Evolutionary conservation across 2,329 filamentous ascomycete species (phyloP), one percentile per base, ranked within the genome.

Genomic region (Fusarium phyllophilum): DNA sequence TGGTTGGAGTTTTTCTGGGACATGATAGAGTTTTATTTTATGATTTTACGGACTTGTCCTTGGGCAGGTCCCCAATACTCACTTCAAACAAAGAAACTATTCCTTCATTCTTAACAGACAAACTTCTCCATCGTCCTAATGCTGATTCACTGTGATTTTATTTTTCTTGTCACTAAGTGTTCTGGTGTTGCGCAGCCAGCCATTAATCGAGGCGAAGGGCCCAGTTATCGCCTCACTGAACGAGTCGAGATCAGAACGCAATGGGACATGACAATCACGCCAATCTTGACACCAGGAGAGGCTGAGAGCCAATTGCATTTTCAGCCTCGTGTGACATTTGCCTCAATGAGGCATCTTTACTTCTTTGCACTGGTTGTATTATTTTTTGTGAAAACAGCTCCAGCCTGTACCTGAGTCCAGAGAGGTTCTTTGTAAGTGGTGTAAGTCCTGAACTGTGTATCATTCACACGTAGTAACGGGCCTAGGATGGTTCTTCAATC

Each of bases 171-270:
- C 29, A 24, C 29, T 18, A 11, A 44, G 33, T 24, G 17, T 55
- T 22, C 42, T 33, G 22, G 20, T 33, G 54, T 60, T 33, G 54
- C 44, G 57, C 45, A 61, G 60, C 73, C 67, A 75, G 66, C 70
- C 66, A 31, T 74, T 74, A 8, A 39, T 58, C 44, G 20, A 68
- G 73, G 73, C 73, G 66, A 58, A 48, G 38, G 55, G 52, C 58
- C 52, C 38, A 70, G 39, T 31, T 49, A 51, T 70, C 71, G 74
- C 73, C 74, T 76, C 71, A 74, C 68, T 66, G 26, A 70, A 58
- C 26, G 64, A 76, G 44, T 63, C 62, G 67, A 64, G 41, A 34
- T 44, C 36, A 51, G 41, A 63, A 54, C 41, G 20, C 26, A 72
- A 61, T 17, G 14, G 15, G 26, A 24, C 34, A 24, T 24, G 57